Percentiles rank a stretch among this genome's conserved stretches.
Conservation (phyloP, 257 asterid species). For the Phtheirospermum japonicum region DNA sequence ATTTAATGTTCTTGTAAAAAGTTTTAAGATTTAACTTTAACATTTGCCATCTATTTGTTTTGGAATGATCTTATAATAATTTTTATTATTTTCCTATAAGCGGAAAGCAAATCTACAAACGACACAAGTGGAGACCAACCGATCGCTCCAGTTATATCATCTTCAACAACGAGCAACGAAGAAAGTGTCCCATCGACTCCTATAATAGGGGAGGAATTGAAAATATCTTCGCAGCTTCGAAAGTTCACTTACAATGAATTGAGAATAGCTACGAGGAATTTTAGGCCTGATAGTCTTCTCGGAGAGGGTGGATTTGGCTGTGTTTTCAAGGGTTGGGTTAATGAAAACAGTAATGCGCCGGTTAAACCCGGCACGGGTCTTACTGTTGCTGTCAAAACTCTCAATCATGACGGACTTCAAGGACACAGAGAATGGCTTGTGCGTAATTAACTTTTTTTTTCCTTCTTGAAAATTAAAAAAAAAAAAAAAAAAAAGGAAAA, state of each 20-base stretch:
- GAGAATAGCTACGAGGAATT: constrained; percentile 65
- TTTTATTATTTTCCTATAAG: constrained; percentile 35
- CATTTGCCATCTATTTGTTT: background rate
- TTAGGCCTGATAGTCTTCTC: constrained; percentile 66
- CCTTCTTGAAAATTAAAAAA: background rate
- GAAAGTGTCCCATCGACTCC: constrained; percentile 67
- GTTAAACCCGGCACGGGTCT: constrained; percentile 74
- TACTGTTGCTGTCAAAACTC: constrained; percentile 79
- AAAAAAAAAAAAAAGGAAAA: too few species aligned
- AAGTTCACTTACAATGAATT: constrained; percentile 63
- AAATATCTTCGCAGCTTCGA: constrained; percentile 77
- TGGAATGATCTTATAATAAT: background rate
- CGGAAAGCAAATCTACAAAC: constrained; percentile 61
- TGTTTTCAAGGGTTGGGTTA: constrained; percentile 87
- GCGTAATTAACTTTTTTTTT: constrained; percentile 21
- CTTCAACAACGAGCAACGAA: constrained; percentile 49
- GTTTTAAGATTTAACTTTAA: background rate
- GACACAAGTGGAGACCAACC: constrained; percentile 53
- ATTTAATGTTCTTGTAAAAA: background rate
- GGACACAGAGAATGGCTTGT: constrained; percentile 97
- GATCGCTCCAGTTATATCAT: constrained; percentile 52
- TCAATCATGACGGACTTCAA: constrained; percentile 81
- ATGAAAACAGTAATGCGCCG: constrained; percentile 55
- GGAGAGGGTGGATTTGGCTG: constrained; percentile 95
- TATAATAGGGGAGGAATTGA: constrained; percentile 54